A percentile compares a stretch with the other conserved stretches of the same genome.
phyloP scores from a whole-genome alignment of 164 flowering plant species.

The Santalum album region DNA sequence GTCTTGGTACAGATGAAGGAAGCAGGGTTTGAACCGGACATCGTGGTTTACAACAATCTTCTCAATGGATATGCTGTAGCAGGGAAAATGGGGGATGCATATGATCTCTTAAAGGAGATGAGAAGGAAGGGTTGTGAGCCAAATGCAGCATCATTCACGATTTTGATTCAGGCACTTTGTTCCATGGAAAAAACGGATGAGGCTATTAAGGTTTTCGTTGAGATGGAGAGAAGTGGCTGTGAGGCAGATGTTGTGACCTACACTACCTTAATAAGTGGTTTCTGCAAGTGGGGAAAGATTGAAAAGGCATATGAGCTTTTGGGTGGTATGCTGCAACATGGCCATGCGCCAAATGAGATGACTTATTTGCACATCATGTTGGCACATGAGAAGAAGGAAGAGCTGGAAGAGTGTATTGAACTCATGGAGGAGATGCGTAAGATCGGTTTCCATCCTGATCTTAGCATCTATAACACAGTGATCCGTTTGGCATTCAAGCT shows the following conservation, averaged over 20 bases:
- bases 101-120: conserved; percentile 68
- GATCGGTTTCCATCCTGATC: conserved; percentile 52
- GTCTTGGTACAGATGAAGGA: conserved; percentile 76
- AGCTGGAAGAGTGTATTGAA: conserved; percentile 72
- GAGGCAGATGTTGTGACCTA: conserved; percentile 75
- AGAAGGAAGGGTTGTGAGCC: conserved; percentile 62
- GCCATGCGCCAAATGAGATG: conserved; percentile 47
- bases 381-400: conserved; percentile 86
- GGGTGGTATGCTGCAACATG: conserved; percentile 56
- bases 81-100: conserved; percentile 72
- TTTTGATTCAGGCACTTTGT: conserved; percentile 72
- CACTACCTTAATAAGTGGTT: conserved; percentile 77
- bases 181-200: conserved; percentile 59
- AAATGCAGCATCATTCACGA: conserved; percentile 70
- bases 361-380: conserved; percentile 59
- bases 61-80: conserved; percentile 61
- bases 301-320: conserved; percentile 57
- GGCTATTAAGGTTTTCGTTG: conserved; percentile 57
- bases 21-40: conserved; percentile 72
- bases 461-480: conserved; percentile 48
- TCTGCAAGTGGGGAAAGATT: conserved; percentile 76
- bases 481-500: conserved; percentile 72
- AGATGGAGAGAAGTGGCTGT: conserved; percentile 69
- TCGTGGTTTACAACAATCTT: conserved; percentile 73
- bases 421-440: conserved; percentile 55